These are phyloP conservation scores for Wallacemonas sp. DNA, from an alignment of 208 protist genomes.

Conservation along the genomic window DNA sequence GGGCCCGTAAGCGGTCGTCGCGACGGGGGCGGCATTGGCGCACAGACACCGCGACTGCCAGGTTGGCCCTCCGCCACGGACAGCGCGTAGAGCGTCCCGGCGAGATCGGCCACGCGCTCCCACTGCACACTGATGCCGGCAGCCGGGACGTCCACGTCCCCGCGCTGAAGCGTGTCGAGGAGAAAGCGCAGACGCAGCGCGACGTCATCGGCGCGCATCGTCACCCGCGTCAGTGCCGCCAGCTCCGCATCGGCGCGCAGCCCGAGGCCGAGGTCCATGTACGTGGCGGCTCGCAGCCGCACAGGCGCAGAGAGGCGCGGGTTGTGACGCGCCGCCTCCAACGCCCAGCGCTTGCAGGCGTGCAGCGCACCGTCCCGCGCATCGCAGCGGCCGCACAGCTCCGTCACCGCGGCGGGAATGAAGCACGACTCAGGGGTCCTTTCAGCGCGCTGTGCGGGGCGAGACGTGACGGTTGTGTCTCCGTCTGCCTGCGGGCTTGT, in stretches of 20 bases:
- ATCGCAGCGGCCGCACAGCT: slow-evolving; percentile 11
- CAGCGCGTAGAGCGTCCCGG: slow-evolving; percentile 6
- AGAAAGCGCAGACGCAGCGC: slow-evolving; percentile 38
- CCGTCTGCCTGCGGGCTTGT: too few species aligned
- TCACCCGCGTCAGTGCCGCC: slow-evolving; percentile 26
- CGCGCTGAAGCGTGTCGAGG: slow-evolving; percentile 23
- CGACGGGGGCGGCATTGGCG: too few species aligned
- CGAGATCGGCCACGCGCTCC: neutral
- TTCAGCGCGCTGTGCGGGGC: neutral
- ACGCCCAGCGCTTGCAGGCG: slow-evolving; percentile 14
- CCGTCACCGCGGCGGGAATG: slow-evolving; percentile 5
- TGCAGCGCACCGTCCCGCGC: slow-evolving; percentile 4
- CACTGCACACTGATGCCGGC: slow-evolving; percentile 11
- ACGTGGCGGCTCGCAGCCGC: slow-evolving; percentile 42
- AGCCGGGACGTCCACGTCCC: neutral
- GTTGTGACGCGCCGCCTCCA: slow-evolving; percentile 6
- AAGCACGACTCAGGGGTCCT: neutral
- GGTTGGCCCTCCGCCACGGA: neutral
- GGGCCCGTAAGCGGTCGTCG: neutral
- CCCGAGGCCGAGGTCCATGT: slow-evolving; percentile 46
- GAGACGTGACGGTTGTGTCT: neutral
- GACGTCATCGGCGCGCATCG: slow-evolving; percentile 33
- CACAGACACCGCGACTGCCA: neutral
- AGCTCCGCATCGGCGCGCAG: slow-evolving; percentile 38
- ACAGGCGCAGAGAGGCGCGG: slow-evolving; percentile 8